Evolutionary conservation across 1,284 basidiomycete genomes (phyloP).

Genomic region (Rhodotorula glutinis): DNA sequence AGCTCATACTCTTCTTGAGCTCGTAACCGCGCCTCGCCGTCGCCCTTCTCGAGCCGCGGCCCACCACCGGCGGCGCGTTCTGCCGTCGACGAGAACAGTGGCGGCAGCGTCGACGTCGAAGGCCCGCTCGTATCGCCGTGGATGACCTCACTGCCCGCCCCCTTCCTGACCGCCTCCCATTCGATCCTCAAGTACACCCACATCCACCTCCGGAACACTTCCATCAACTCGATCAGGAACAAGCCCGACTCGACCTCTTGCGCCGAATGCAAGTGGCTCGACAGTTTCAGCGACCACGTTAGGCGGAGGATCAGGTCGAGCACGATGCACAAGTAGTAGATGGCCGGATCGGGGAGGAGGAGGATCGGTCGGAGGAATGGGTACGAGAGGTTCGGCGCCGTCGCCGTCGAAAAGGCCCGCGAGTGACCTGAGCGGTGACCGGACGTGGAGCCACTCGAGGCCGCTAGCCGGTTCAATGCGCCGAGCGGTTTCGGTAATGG

Average conservation of each 20-base stretch:
- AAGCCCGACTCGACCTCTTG: constrained; percentile 78
- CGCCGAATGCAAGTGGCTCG: constrained; percentile 78
- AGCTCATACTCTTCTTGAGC: constrained; percentile 27
- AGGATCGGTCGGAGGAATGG: constrained; percentile 67
- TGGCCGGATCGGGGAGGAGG: constrained; percentile 66
- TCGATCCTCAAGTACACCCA: constrained; percentile 97
- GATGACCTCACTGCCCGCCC: constrained; percentile 37
- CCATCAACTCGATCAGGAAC: constrained; percentile 86
- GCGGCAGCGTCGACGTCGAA: neutral
- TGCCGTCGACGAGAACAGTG: neutral
- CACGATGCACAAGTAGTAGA: constrained; percentile 81
- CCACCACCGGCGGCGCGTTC: neutral
- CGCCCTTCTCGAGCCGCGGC: constrained; percentile 20
- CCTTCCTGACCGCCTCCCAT: constrained; percentile 78
- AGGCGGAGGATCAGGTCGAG: constrained; percentile 86
- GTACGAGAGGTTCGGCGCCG: constrained; percentile 48
- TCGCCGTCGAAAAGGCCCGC: constrained; percentile 39
- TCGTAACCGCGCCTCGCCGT: constrained; percentile 27
- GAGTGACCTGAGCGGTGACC: constrained; percentile 26
- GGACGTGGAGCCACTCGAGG: neutral
- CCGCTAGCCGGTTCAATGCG: neutral
- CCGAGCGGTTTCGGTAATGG: neutral
- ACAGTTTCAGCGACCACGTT: constrained; percentile 91
- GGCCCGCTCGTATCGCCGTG: neutral
- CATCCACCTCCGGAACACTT: constrained; percentile 84